Evolutionary conservation across 2,329 filamentous ascomycete species (phyloP), one percentile per base, ranked within the genome.

Genomic region (Trichoderma sp.): DNA sequence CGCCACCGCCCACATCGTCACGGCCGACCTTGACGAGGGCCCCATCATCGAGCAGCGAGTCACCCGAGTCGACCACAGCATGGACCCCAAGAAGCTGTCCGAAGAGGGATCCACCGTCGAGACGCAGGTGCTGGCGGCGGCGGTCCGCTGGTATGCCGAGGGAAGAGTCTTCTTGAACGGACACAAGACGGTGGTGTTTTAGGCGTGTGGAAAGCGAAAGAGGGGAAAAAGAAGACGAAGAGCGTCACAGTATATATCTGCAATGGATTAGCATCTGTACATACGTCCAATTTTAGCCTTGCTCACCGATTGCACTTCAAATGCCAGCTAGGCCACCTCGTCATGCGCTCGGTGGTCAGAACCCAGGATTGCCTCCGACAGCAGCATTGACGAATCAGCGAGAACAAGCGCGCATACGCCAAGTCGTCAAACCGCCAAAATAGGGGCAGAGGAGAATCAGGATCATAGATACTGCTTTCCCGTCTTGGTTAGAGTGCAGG

Each of bases 11-110:
- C 91, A 95, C 78, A 94, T 94, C 71, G 91, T 94, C 69, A 95
- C 91, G 1, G 90, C 89, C 30, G 91, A 94, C 76, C 78, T 95
- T 67, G 91, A 95, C 73, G 91, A 95, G 80, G 91, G 91, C 2
- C 91, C 91, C 12, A 95, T 95, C 71, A 95, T 95, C 71, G 91
- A 94, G 83, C 91, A 95, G 83, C 84, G 90, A 63, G 88, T 94
- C 62, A 84, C 88, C 6, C 81, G 91, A 17, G 91, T 94, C 28
- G 89, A 92, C 74, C 91, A 95, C 77, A 84, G 82, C 69, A 86
- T 93, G 85, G 88, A 85, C 71, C 83, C 91, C 19, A 91, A 90
- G 81, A 87, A 90, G 74, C 77, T 94, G 73, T 89, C 91, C 2
- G 88, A 91, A 72, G 90, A 93, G 75, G 91, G 91, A 14, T 91